Base-by-base conservation (phyloP, 768 basidiomycete genomes). In the Serpula lacrymans region DNA sequence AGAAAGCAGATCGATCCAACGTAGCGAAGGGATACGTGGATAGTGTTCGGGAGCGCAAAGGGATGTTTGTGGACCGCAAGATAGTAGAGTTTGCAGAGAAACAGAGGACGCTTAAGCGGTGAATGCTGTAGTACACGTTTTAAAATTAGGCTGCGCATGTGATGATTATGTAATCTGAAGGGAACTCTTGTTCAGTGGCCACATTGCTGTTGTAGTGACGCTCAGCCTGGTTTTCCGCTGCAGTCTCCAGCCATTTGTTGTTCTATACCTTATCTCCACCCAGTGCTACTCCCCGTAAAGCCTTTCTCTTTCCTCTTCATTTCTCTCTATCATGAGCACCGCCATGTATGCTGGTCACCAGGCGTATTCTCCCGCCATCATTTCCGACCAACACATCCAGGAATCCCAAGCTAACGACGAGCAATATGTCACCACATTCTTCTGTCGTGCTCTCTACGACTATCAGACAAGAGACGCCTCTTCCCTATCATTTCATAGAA, bases 1-100 rank as follows among this genome's bases (percentile, higher is more conserved):
- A 95, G 60, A 97, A 98, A 61, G 84, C 95, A 1, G 96, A 98
- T 58, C 71, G 89, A 37, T 76, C 79, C 9, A 99, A 99, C 62
- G 68, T 97, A n/a, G 96, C 95, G 0, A 92, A 92, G 54, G 76
- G 68, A 13, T 98, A 97, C 51, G 85, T 96, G 82, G 93, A 98
- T 50, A 71, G 63, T 0, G 95, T 97, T 22, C 75, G 95, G 51
- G 86, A 84, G 51, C 72, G 95, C 20, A 98, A 98, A 56, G 96
- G 96, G 4, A 76, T 98, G 80, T 95, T 94, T 61, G 87, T 96
- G 6, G 92, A 97, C 63, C 71, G 82, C 49, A 98, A 97, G 68
- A 84, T 96, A 22, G 91, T 99, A 1, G 88, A 95, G 56, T 84
- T 82, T 58, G 95, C 96, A 3, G 96, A 98, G 69, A 98, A 98